Percentiles rank a stretch among this genome's conserved stretches.
Conservation (phyloP, 176 grass and related monocot species). For the Aegilops tauschii region DNA sequence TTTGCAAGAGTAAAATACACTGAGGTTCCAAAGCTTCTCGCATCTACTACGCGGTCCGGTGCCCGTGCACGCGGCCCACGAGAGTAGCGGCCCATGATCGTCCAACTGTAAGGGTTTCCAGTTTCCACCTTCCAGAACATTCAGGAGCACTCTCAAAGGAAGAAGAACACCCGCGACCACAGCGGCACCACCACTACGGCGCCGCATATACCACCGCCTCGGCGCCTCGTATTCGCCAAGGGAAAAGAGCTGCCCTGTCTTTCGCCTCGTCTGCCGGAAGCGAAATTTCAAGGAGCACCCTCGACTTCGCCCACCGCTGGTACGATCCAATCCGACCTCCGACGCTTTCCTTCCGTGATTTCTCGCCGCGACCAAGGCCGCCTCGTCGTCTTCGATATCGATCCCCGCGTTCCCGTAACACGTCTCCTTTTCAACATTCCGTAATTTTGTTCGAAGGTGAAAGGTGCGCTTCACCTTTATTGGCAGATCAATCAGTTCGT, state of each 20-base stretch:
- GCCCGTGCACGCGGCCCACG: not conserved
- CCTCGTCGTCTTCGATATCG: not conserved
- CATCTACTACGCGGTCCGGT: no score
- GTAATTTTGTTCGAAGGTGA: not conserved
- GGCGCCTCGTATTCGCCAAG: not conserved
- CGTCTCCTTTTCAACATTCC: not conserved
- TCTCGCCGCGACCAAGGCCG: not conserved
- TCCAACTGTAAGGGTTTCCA: not conserved
- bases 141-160: constrained; percentile 4
- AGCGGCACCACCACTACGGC: not conserved
- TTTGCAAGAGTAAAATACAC: no score
- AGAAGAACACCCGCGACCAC: not conserved
- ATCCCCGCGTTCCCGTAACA: not conserved
- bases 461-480: not conserved
- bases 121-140: constrained; percentile 28
- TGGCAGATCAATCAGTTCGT: not conserved
- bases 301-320: not conserved
- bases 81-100: not conserved
- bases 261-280: not conserved
- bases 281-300: not conserved
- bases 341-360: no score
- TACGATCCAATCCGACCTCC: not conserved
- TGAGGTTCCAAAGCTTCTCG: no score
- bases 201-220: constrained; percentile 11
- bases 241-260: not conserved